phyloP scores from a whole-genome alignment of 2,329 filamentous ascomycete species.

The Coleophoma eucalyptorum region DNA sequence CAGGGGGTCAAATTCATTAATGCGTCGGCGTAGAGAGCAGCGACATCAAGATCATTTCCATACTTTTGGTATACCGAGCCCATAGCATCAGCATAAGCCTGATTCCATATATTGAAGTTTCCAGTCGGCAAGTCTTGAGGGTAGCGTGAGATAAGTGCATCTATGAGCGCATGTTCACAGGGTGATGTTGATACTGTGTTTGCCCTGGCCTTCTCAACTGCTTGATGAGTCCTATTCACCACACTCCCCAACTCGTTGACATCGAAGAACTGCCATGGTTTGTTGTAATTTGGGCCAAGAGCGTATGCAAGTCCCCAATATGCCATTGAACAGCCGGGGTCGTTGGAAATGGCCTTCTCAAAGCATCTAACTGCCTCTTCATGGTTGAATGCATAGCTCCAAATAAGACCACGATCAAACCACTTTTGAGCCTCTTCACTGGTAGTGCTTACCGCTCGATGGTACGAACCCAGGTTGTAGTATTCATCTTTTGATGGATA shows the following conservation, averaged over 20 bases:
- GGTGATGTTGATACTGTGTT: conserved; percentile 33
- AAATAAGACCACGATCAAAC: conserved; percentile 71
- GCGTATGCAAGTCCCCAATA: conserved; percentile 70
- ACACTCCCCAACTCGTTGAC: conserved; percentile 50
- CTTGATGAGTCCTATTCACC: conserved; percentile 42
- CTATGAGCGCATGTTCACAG: conserved; percentile 59
- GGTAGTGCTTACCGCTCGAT: conserved; percentile 49
- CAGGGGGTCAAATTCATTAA: conserved; percentile 65
- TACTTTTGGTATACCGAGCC: conserved; percentile 46
- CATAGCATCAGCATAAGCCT: conserved; percentile 61
- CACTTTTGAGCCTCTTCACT: conserved; percentile 53
- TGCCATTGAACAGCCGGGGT: conserved; percentile 55
- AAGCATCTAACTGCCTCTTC: conserved; percentile 67
- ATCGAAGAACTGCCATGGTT: conserved; percentile 72
- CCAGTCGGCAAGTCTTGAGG: conserved; percentile 45
- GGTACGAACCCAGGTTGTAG: conserved; percentile 53
- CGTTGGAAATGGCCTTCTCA: conserved; percentile 49
- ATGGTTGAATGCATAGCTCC: conserved; percentile 75
- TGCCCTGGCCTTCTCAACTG: conserved; percentile 39
- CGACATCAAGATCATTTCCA: conserved; percentile 56
- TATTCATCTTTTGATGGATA: conserved; percentile 7
- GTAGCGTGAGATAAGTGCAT: conserved; percentile 59
- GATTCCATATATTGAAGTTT: conserved; percentile 52
- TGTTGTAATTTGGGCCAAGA: conserved; percentile 74
- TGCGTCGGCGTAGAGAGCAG: conserved; percentile 58